Base-by-base conservation (phyloP, 768 basidiomycete genomes). In the Lactarius psammicola region DNA sequence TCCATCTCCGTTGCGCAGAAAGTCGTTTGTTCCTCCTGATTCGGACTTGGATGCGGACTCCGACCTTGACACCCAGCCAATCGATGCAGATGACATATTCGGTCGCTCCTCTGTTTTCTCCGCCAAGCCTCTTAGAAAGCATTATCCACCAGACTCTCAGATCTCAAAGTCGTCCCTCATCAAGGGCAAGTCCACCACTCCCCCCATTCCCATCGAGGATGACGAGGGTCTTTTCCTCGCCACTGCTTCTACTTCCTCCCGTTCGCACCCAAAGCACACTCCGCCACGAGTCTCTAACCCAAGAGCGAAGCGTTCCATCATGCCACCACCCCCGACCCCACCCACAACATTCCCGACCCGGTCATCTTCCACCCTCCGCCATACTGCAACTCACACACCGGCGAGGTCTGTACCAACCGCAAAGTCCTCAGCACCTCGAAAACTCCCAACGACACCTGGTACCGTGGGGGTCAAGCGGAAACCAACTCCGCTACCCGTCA, bases 201-300 rank as follows among this genome's bases (percentile, higher is more conserved):
- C 60, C 15, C 38, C 59, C 9, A 10, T 31, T 38, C 67, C 56
- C 26, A 31, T 69, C 8, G 68, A 66, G 55, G 69, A 70, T 57
- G 68, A 65, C 9, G 69, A 69, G 10, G 68, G 68, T 15, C 58
- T 70, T 17, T 70, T 70, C 40, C 63, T 70, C 10, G 69, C 69
- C 4, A 23, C 64, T 2, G 28, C 30, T 23, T 31, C 69, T 2
- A 40, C 63, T 11, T 53, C 67, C 11, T 56, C 63, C 7, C 63
- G 56, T 46, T 36, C 69, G 5, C 59, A 59, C 18, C 15, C 59
- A n/a, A 63, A 57, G 56, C 51, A 30, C 15, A 38, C 59, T 30
- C 42, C 56, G 17, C 64, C 56, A 23, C 64, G 69, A 53, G n/a
- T 10, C 4, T 49, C 60, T 17, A 59, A 46, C 26, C 20, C 36